Percentiles rank a stretch among this genome's conserved stretches.
These are phyloP conservation scores for Aspergillus funiculosus DNA, from an alignment of 495 filamentous ascomycete genomes.

Conservation along the genomic window DNA sequence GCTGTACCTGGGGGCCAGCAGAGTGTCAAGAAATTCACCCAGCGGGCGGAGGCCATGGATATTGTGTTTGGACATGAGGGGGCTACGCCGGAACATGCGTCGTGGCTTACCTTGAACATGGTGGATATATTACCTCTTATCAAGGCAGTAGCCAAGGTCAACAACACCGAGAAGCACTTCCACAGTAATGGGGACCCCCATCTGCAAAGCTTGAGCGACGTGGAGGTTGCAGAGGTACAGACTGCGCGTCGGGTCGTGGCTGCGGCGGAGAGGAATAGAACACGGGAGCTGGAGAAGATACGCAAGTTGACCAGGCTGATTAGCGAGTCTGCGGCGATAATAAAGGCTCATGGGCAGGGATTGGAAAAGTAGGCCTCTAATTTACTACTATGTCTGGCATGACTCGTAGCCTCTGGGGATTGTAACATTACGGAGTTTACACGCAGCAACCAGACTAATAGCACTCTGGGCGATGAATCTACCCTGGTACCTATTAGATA, in stretches of 20 bases:
- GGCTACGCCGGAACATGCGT: slow-evolving; percentile 26
- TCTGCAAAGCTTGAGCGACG: slow-evolving; percentile 10
- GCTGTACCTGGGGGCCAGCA: slow-evolving; percentile 12
- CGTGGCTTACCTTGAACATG: slow-evolving; percentile 24
- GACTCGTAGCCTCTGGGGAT: too few relatives aligned
- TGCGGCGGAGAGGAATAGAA: slow-evolving; percentile 20
- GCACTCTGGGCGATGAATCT: too few relatives aligned
- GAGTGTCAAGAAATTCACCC: slow-evolving; percentile 19
- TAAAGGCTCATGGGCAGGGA: slow-evolving; percentile 14
- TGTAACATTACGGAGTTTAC: too few relatives aligned
- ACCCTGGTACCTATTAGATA: too few relatives aligned
- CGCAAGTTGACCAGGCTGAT: slow-evolving; percentile 15
- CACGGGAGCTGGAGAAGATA: slow-evolving; percentile 21
- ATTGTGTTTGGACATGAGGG: slow-evolving; percentile 22
- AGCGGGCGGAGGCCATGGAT: slow-evolving; percentile 30
- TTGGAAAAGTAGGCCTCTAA: slow-evolving; percentile 14
- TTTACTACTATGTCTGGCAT: too few relatives aligned
- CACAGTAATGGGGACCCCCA: slow-evolving; percentile 1
- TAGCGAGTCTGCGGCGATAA: slow-evolving; percentile 10
- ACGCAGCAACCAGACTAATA: too few relatives aligned
- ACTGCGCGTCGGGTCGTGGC: slow-evolving; percentile 18
- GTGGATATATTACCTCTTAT: slow-evolving; percentile 16
- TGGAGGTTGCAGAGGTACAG: slow-evolving; percentile 23
- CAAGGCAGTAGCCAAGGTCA: slow-evolving; percentile 23
- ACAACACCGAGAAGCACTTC: slow-evolving; percentile 15